These are phyloP conservation scores for Epichloe gansuensis DNA, from an alignment of 2,329 filamentous ascomycete genomes.

Conservation along the genomic window DNA sequence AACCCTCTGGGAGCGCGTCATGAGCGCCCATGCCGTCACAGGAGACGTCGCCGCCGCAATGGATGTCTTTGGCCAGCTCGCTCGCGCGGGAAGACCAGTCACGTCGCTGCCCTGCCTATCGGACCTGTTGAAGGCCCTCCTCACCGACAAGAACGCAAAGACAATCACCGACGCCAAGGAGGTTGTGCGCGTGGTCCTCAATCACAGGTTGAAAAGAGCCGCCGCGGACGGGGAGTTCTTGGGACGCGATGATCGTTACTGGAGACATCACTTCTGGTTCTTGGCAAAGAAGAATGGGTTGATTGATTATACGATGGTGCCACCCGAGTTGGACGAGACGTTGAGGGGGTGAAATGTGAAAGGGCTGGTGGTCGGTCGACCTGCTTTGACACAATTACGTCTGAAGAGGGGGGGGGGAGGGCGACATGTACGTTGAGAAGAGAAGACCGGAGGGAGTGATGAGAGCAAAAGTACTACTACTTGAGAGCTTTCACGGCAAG, in stretches of 20 bases:
- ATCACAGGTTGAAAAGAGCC: conserved; percentile 15
- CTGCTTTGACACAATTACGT: too few relatives aligned
- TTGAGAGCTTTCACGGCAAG: too few relatives aligned
- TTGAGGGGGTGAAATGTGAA: conserved; percentile 3
- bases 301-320: conserved; percentile 15
- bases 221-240: conserved; percentile 5
- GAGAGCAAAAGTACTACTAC: too few relatives aligned
- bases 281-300: conserved; percentile 29
- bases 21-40: conserved; percentile 50
- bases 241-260: conserved; percentile 21
- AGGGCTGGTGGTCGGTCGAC: too few relatives aligned
- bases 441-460: too few relatives aligned
- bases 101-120: conserved; percentile 30
- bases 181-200: conserved; percentile 20
- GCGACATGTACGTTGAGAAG: too few relatives aligned
- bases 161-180: conserved; percentile 17
- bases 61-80: conserved; percentile 33
- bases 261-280: conserved; percentile 38
- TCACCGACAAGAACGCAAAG: conserved; percentile 11
- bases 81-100: conserved; percentile 23
- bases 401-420: too few relatives aligned
- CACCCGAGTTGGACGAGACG: conserved; percentile 8
- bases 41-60: conserved; percentile 39
- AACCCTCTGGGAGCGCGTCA: conserved; percentile 57
- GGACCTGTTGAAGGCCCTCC: conserved; percentile 26